Conservation (phyloP, 768 basidiomycete species). For the Boletus tylopilopsis region DNA sequence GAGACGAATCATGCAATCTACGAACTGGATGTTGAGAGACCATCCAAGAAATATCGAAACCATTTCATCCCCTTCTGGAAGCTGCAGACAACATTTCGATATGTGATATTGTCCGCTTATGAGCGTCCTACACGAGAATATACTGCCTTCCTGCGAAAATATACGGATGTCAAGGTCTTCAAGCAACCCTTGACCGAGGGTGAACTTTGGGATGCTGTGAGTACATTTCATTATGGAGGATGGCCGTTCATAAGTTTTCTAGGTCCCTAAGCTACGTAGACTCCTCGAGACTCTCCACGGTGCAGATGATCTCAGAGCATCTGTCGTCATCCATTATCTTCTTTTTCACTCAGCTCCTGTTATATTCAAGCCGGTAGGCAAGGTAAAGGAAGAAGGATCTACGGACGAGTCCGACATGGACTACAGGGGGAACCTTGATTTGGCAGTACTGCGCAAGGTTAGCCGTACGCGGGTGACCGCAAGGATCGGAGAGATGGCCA, state of each 20-base stretch:
- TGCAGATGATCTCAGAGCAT: conserved; percentile 19
- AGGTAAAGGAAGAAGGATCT: neutral
- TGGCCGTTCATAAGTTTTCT: neutral
- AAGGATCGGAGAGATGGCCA: conserved; percentile 48
- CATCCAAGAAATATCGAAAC: conserved; percentile 42
- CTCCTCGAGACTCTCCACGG: conserved; percentile 21
- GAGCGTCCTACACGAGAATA: conserved; percentile 28
- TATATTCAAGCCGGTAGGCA: conserved; percentile 12
- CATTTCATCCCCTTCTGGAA: conserved; percentile 47
- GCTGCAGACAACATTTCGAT: conserved; percentile 48
- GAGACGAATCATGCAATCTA: conserved; percentile 67
- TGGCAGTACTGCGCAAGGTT: conserved; percentile 55
- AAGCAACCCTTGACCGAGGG: conserved; percentile 14
- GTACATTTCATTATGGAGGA: neutral
- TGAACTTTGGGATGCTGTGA: conserved; percentile 29
- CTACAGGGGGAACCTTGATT: conserved; percentile 45
- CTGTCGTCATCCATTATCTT: conserved; percentile 20
- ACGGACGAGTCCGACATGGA: neutral
- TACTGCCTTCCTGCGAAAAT: conserved; percentile 34
- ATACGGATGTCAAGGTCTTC: conserved; percentile 20
- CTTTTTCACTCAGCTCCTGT: conserved; percentile 7
- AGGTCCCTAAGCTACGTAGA: conserved; percentile 20
- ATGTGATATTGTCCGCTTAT: conserved; percentile 35
- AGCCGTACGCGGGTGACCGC: conserved; percentile 62
- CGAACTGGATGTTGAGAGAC: conserved; percentile 38